These are phyloP conservation scores for Debaryomyces coudertii DNA, from an alignment of 1,139 yeast species.

Conservation along the genomic window DNA sequence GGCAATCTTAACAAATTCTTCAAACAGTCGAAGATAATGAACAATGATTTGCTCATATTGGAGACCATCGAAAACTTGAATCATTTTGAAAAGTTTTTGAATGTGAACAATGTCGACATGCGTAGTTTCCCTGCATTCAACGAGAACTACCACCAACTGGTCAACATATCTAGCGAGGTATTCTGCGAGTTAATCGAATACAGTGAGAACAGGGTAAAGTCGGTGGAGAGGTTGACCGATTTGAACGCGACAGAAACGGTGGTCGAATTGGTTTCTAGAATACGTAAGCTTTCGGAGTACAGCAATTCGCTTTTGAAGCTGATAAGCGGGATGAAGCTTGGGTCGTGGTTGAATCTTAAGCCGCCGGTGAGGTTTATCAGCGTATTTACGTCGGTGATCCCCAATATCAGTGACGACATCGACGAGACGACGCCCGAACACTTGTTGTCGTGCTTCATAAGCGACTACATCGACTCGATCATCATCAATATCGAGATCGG, in stretches of 20 bases:
- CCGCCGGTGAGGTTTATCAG: conserved; percentile 55
- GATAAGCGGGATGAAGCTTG: conserved; percentile 56
- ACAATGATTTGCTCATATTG: conserved; percentile 42
- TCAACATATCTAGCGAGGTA: conserved; percentile 32
- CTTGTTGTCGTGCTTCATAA: conserved; percentile 63
- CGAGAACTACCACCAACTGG: conserved; percentile 22
- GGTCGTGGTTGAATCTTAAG: conserved; percentile 68
- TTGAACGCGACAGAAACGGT: conserved; percentile 71
- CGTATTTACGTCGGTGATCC: conserved; percentile 52
- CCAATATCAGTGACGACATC: conserved; percentile 28
- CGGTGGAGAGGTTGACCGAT: conserved; percentile 51
- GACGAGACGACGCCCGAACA: conserved; percentile 48
- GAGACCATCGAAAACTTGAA: conserved; percentile 45
- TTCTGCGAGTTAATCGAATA: conserved; percentile 60
- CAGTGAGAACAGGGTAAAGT: conserved; percentile 54
- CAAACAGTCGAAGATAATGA: conserved; percentile 16
- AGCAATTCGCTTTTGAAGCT: conserved; percentile 54
- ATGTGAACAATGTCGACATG: conserved; percentile 13
- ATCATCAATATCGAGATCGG: conserved; percentile 60
- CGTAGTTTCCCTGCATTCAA: conserved; percentile 17
- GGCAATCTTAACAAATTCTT: conserved; percentile 20
- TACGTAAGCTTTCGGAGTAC: conserved; percentile 68
- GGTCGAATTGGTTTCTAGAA: conserved; percentile 63
- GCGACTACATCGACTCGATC: conserved; percentile 77
- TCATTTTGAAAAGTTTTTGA: conserved; percentile 26